Conservation (phyloP, 1,139 yeast genomes). For the Dujonia santamariae region DNA sequence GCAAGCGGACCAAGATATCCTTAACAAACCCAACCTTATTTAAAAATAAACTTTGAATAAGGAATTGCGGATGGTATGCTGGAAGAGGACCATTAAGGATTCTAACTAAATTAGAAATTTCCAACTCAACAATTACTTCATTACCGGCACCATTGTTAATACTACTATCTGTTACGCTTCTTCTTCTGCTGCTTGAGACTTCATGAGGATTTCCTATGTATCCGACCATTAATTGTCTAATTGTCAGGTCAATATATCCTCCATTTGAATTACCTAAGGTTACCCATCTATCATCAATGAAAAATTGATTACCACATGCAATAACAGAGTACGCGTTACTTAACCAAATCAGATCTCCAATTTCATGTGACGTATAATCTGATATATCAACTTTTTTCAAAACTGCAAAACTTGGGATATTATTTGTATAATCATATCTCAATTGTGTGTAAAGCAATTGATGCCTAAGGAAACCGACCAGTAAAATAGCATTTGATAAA, state of each 20-base stretch:
- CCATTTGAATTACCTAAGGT: constrained; percentile 26
- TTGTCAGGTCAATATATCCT: constrained; percentile 30
- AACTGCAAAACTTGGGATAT: constrained; percentile 72
- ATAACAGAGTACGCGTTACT: constrained; percentile 73
- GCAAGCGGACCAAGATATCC: constrained; percentile 53
- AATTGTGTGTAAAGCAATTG: constrained; percentile 75
- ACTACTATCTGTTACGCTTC: constrained; percentile 30
- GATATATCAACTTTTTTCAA: constrained; percentile 72
- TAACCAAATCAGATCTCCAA: constrained; percentile 90
- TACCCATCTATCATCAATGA: constrained; percentile 68
- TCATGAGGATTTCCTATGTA: constrained; percentile 32
- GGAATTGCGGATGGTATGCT: constrained; percentile 84
- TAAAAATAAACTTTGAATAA: constrained; percentile 72
- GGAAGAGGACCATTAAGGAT: constrained; percentile 89
- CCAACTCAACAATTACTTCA: constrained; percentile 32
- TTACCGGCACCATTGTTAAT: constrained; percentile 21
- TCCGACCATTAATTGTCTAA: constrained; percentile 51
- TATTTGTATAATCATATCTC: constrained; percentile 84
- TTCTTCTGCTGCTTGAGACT: constrained; percentile 44
- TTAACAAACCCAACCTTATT: constrained; percentile 58
- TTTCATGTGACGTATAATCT: constrained; percentile 69
- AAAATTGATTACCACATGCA: constrained; percentile 88
- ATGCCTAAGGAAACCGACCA: constrained; percentile 68
- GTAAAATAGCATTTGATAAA: constrained; percentile 54
- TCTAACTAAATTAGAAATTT: constrained; percentile 56